Base-by-base conservation (phyloP, 1,284 basidiomycete species). In the Apiotrichum sp. region DNA sequence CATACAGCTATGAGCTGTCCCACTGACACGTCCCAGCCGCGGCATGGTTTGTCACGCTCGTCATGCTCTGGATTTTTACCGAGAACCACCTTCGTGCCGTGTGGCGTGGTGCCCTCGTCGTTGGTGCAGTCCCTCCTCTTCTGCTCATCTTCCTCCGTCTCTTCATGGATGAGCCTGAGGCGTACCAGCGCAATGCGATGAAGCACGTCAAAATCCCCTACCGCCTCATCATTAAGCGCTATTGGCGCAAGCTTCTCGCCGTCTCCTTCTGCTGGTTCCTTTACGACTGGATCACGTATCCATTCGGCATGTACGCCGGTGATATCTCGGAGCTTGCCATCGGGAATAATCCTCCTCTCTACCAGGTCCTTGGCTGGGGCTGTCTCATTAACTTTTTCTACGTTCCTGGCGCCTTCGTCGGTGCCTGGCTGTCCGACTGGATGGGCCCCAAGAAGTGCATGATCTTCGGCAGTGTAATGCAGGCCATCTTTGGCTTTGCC, bases 21-120 rank as follows among this genome's bases (percentile, higher is more conserved):
- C 44, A 33, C 41, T 39, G 5, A 3, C 22, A 22, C 22, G 22
- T 22, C 22, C 2, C 45, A 56, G 53, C 92, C 31, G 70, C 91
- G 52, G 80, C 88, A 6, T 80, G 87, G 35, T 91, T 96, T 58
- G 87, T 92, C 1, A 88, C 91, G 11, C 81, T 93, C 22, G 86
- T 93, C 38, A 78, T 89, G 38, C 86, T 84, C 65, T 91, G 87
- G 87, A 93, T 93, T 83, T 88, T 87, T 61, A 87, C 89, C 39
- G 74, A 84, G 56, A 73, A 88, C 62, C 90, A 93, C 68, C 82
- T 93, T 32, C 83, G 87, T 31, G 85, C 85, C 4, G 87, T 89
- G 4, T 95, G 90, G 93, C 86, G 93, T 54, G 72, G 92, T 42
- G 87, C 90, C 3, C 82, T 97, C 38, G 93, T 89, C 11, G 80